These are phyloP conservation scores for Fusarium coffeatum DNA, from an alignment of 2,329 filamentous ascomycete genomes.

Conservation along the genomic window DNA sequence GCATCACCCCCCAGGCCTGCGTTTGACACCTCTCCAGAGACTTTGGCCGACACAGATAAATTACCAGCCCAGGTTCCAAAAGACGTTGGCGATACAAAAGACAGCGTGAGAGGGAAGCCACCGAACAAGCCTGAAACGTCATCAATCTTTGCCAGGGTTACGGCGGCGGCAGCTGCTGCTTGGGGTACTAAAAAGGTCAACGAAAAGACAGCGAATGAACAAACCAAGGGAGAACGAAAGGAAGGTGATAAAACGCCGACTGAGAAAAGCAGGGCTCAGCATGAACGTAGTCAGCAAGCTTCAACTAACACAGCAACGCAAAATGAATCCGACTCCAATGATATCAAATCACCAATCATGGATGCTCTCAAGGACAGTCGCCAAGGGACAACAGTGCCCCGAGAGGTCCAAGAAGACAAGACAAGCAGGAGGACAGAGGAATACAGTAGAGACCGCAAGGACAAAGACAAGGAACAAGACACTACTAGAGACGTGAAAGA, in stretches of 20 bases:
- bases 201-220: conserved; percentile 49
- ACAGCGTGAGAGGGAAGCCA: neutral
- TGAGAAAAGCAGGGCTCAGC: neutral
- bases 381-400: conserved; percentile 38
- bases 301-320: neutral
- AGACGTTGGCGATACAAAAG: neutral
- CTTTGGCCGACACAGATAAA: conserved; percentile 6
- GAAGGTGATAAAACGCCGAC: conserved; percentile 10
- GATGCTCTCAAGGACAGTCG: conserved; percentile 42
- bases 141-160: conserved; percentile 24
- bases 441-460: conserved; percentile 38
- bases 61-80: conserved; percentile 1
- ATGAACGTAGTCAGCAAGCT: neutral
- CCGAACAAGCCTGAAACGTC: conserved; percentile 14
- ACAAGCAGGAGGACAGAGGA: conserved; percentile 26
- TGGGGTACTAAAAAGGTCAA: conserved; percentile 30
- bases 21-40: conserved; percentile 9
- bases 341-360: neutral
- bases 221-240: conserved; percentile 54
- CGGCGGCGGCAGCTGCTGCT: conserved; percentile 40
- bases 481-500: conserved; percentile 14
- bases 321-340: neutral
- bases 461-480: conserved; percentile 18
- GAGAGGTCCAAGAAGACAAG: neutral
- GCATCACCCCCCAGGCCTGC: conserved; percentile 9